Percentiles rank a stretch among this genome's conserved stretches.
phyloP scores from a whole-genome alignment of 352 stramenopile species.

The Albugo laibachii region DNA sequence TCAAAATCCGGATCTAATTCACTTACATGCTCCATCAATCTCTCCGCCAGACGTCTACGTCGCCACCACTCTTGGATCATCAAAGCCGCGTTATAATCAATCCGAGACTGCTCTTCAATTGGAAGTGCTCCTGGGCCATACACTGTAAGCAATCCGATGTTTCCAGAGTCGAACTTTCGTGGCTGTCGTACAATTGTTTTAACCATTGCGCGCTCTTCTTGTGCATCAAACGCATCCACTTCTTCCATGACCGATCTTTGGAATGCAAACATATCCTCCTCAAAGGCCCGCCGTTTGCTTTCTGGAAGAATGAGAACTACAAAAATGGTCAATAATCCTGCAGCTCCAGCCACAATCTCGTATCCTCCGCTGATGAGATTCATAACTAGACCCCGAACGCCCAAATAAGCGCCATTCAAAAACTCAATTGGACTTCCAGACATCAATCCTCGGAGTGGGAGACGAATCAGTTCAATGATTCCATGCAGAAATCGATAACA shows the following conservation, averaged over 20 bases:
- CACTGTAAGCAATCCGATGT: slow-evolving; percentile 54
- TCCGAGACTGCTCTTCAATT: slow-evolving; percentile 76
- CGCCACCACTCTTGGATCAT: slow-evolving; percentile 74
- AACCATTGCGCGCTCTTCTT: slow-evolving; percentile 73
- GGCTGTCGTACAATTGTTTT: slow-evolving; percentile 73
- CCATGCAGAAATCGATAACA: slow-evolving; percentile 70
- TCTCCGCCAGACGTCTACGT: slow-evolving; percentile 4
- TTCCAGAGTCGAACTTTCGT: slow-evolving; percentile 51
- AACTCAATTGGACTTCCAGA: slow-evolving; percentile 70
- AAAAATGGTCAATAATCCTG: slow-evolving; percentile 51
- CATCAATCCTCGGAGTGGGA: slow-evolving; percentile 54
- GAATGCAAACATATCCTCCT: slow-evolving; percentile 71
- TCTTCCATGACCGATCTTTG: slow-evolving; percentile 76
- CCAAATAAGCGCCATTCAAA: slow-evolving; percentile 63
- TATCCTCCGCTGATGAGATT: slow-evolving; percentile 80
- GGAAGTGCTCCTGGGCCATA: slow-evolving; percentile 73
- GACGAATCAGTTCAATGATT: slow-evolving; percentile 53
- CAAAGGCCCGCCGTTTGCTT: slow-evolving; percentile 48
- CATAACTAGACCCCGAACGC: slow-evolving; percentile 69
- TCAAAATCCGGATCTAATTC: no score
- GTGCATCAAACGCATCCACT: slow-evolving; percentile 70
- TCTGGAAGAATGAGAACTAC: slow-evolving; percentile 49
- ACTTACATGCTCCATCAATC: no score
- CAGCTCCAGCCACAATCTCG: slow-evolving; percentile 67
- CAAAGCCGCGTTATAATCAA: slow-evolving; percentile 63